Conservation (phyloP, 106 monocot genomes). For the Dendrobium chrysotoxum region DNA sequence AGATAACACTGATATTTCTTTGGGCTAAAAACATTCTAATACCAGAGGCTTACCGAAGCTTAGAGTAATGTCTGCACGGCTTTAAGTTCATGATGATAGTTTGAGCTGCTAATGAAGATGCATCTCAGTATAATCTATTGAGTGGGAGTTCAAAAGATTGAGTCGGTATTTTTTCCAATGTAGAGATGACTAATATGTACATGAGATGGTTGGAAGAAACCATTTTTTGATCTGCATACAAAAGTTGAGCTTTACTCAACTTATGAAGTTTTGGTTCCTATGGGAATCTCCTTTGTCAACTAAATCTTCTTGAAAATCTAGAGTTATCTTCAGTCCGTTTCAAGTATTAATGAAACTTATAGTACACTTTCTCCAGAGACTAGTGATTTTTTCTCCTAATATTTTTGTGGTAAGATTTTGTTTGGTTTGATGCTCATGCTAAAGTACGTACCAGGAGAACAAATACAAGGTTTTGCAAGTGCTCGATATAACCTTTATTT, state of each 20-base stretch:
- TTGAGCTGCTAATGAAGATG: neutral
- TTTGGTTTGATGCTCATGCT: neutral
- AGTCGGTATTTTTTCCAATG: too few relatives aligned
- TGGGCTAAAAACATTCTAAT: too few relatives aligned
- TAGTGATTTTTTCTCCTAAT: neutral
- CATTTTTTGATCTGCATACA: too few relatives aligned
- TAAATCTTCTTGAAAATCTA: neutral
- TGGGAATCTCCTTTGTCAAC: neutral
- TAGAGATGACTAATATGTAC: too few relatives aligned
- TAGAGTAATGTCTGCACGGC: too few relatives aligned
- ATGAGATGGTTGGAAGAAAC: too few relatives aligned
- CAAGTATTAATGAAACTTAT: neutral
- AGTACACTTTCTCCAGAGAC: neutral
- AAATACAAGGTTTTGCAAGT: neutral
- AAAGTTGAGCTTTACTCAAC: too few relatives aligned
- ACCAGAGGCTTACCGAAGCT: too few relatives aligned
- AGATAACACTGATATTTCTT: too few relatives aligned
- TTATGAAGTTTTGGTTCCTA: neutral
- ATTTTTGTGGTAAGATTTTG: neutral
- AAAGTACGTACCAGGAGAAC: neutral
- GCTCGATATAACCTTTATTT: neutral
- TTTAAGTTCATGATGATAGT: neutral
- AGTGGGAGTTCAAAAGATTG: too few relatives aligned
- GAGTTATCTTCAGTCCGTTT: neutral
- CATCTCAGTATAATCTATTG: neutral